Evolutionary conservation across 192 early-diverging fungal species (phyloP).

Genomic region (Lobosporangium transversale): DNA sequence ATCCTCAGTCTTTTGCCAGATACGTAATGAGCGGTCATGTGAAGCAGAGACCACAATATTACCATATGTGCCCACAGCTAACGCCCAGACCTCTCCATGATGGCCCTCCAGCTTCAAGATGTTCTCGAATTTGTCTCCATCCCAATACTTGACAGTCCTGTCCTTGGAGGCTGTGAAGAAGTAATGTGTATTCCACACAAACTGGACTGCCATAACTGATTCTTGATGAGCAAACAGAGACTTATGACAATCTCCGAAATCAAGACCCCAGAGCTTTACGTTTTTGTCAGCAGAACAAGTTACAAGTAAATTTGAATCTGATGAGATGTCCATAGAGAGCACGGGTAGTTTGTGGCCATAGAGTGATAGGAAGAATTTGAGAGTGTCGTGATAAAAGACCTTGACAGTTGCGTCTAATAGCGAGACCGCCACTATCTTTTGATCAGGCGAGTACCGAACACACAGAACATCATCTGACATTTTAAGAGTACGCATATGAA

Average conservation of each 20-base stretch:
- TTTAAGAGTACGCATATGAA: slow-evolving; percentile 90
- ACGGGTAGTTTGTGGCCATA: slow-evolving; percentile 99
- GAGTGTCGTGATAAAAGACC: slow-evolving; percentile 94
- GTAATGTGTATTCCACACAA: slow-evolving; percentile 96
- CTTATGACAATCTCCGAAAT: slow-evolving; percentile 99
- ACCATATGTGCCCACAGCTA: slow-evolving; percentile 91
- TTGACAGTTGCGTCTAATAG: slow-evolving; percentile 96
- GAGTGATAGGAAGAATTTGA: slow-evolving; percentile 96
- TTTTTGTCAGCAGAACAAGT: slow-evolving; percentile 98
- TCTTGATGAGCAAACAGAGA: slow-evolving; percentile 95
- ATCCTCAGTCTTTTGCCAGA: slow-evolving; percentile 98
- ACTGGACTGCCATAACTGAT: slow-evolving; percentile 86
- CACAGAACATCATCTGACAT: slow-evolving; percentile 95
- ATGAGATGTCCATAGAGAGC: slow-evolving; percentile 98
- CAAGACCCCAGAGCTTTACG: slow-evolving; percentile 98
- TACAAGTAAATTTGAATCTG: slow-evolving; percentile 88
- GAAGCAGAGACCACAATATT: slow-evolving; percentile 87
- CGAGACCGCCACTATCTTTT: slow-evolving; percentile 88
- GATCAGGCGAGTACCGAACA: slow-evolving; percentile 85
- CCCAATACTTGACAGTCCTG: slow-evolving; percentile 92
- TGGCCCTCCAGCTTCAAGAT: slow-evolving; percentile 94
- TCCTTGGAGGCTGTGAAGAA: slow-evolving; percentile 95
- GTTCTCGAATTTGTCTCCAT: slow-evolving; percentile 96
- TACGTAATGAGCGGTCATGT: slow-evolving; percentile 93
- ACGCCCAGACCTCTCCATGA: slow-evolving; percentile 94